Evolutionary conservation across 495 filamentous ascomycete genomes (phyloP), one percentile per base, ranked within the genome.

Genomic region (Penicillium macrosclerotiorum): DNA sequence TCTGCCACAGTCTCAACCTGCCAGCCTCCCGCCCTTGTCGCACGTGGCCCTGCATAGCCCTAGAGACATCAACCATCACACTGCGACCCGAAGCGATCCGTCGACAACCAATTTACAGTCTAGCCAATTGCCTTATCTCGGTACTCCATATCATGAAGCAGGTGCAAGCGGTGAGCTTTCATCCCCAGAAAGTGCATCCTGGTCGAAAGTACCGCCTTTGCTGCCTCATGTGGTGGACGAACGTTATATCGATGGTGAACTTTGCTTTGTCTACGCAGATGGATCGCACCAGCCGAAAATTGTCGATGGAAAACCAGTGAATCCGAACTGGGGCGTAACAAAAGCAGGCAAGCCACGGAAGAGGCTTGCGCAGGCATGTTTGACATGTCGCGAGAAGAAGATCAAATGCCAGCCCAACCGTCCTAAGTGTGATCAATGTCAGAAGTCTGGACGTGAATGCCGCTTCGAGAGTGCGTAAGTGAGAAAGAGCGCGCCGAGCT

Each of bases 351-450:
- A 92, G 63, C 89, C 90, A 24, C 79, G 90, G 51, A 96, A 96
- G 64, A 77, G 90, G 34, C 73, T 95, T 12, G 89, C 89, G 23
- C 89, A 93, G 51, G 90, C 90, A 12, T 96, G 90, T 57, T 74
- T 92, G 38, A 91, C 88, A 8, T 96, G 90, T 62, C 81, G 90
- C 22, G 89, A 95, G 66, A 96, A 96, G 80, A 96, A 96, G 74
- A 93, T 95, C 71, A 95, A 93, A 63, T 96, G 90, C 54, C 90
- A 95, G 47, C 90, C 89, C 5, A 90, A 88, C 50, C 81, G 82
- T 44, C 86, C 86, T 23, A 85, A 86, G 46, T 96, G 90, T 57
- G 80, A 88, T 42, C 90, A 95, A 60, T 96, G 90, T 62, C 86
- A 91, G 59, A 96, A 95, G 65, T 89, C 88, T 53, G 86, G 88